These are phyloP conservation scores for Camelina neglecta DNA, from an alignment of 345 rosid species.

Conservation along the genomic window DNA sequence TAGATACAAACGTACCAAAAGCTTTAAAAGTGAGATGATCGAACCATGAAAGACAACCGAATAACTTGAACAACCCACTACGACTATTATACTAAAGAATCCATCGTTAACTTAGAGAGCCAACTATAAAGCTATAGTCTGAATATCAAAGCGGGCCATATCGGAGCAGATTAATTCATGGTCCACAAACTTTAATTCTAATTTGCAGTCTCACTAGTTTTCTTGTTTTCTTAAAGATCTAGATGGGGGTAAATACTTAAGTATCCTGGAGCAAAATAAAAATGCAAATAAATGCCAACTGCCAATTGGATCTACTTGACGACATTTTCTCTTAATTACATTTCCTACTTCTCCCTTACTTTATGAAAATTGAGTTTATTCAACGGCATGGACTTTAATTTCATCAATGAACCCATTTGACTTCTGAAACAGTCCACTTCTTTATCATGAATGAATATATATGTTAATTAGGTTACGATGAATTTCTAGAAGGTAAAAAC, in stretches of 20 bases:
- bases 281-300: constrained; percentile 12
- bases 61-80: constrained; percentile 37
- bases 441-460: not conserved
- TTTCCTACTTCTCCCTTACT: constrained; percentile 27
- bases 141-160: constrained; percentile 32
- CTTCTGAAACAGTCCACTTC: constrained; percentile 34
- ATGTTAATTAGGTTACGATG: not conserved
- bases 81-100: constrained; percentile 4
- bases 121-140: constrained; percentile 6
- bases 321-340: constrained; percentile 30
- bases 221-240: not conserved
- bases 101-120: constrained; percentile 15
- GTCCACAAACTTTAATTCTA: constrained; percentile 22
- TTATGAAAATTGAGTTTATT: constrained; percentile 19
- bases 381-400: constrained; percentile 28
- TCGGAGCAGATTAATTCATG: constrained; percentile 20
- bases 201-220: not conserved
- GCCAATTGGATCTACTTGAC: constrained; percentile 6
- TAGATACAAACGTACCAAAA: constrained; percentile 13
- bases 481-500: constrained; percentile 36
- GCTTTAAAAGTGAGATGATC: constrained; percentile 21
- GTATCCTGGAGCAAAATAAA: not conserved
- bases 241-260: constrained; percentile 8
- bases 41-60: constrained; percentile 27
- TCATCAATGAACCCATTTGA: constrained; percentile 30